A percentile compares a stretch with the other conserved stretches of the same genome.
Evolutionary conservation across 2,329 filamentous ascomycete genomes (phyloP).

Genomic region (Dryadomyces sulphureus): DNA sequence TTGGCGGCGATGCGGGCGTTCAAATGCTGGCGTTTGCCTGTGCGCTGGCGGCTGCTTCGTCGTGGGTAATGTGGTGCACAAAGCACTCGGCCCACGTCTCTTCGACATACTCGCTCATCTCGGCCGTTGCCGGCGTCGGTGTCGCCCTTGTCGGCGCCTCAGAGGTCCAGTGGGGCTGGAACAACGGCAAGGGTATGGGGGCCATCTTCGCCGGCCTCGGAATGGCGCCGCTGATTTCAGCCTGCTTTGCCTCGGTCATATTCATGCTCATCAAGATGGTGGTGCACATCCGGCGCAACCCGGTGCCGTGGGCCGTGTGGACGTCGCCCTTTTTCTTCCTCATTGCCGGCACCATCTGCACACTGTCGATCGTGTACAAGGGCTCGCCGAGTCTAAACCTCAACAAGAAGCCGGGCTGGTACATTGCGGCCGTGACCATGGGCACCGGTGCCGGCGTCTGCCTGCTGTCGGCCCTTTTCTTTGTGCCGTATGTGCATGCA

Average conservation of each 20-base stretch:
- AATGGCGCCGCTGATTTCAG: constrained; percentile 58
- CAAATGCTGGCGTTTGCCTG: constrained; percentile 55
- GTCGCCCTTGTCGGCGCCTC: constrained; percentile 49
- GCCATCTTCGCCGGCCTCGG: constrained; percentile 57
- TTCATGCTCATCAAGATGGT: constrained; percentile 58
- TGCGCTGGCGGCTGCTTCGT: constrained; percentile 47
- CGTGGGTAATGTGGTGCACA: constrained; percentile 73
- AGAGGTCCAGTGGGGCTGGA: constrained; percentile 56
- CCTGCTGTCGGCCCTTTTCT: constrained; percentile 50
- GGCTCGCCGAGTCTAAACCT: constrained; percentile 55
- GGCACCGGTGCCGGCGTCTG: constrained; percentile 47
- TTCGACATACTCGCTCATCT: constrained; percentile 58
- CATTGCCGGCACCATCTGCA: constrained; percentile 58
- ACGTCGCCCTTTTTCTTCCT: constrained; percentile 66
- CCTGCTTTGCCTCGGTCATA: constrained; percentile 48
- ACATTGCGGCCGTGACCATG: constrained; percentile 50
- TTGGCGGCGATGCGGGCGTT: constrained; percentile 45
- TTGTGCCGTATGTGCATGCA: constrained; percentile 54
- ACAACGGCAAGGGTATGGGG: constrained; percentile 50
- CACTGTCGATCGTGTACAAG: constrained; percentile 69
- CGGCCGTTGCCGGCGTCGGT: constrained; percentile 53
- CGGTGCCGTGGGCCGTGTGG: constrained; percentile 57
- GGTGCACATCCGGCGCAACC: constrained; percentile 60
- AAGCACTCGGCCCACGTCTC: constrained; percentile 58
- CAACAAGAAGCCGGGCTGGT: constrained; percentile 51